Base-by-base conservation (phyloP, 2,329 filamentous ascomycete genomes). In the Elsinoe perseae region DNA sequence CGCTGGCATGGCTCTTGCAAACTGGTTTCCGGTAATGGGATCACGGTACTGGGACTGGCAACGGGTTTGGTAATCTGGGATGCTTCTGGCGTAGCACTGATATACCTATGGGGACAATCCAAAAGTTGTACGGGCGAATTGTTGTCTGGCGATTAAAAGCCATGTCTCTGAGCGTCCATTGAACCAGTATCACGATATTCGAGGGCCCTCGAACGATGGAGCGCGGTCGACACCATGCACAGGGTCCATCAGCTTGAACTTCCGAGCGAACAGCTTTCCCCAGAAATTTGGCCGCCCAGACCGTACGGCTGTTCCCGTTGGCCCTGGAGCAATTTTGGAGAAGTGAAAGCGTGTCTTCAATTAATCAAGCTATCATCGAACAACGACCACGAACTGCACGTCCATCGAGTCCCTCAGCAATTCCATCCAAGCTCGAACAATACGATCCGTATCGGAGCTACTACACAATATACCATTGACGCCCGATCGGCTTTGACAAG, bases 281-380 rank as follows among this genome's bases (percentile, higher is more conserved):
- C 48, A 52, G 30, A 52, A 44, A 44, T 27, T 43, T 50, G 44
- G 10, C 25, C 25, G 44, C 44, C 44, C 25, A 50, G 44, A 30
- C 16, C 28, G n/a, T n/a, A 30, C 48, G 48, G 48, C 48, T 52
- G 30, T 32, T 52, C 48, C 48, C 48, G 48, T 21, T 23, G 48
- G 48, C 48, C 48, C 48, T 52, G 48, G 32, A 50, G 25, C 28
- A 38, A 52, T 52, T 52, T 52, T 38, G 48, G 46, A 52, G 48
- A 52, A 21, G 28, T 52, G 48, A 52, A 52, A 52, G 48, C 48
- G 48, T 52, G 48, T 50, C 44, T 52, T 52, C 25, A 50, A 50
- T 12, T 34, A n/a, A 50, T 10, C 25, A 50, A 50, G 44, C 44
- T 30, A 30, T 25, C 44, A 38, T 25, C 48, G 32, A 25, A 18